A percentile compares a stretch with the other conserved stretches of the same genome.
Conservation (phyloP, 306 rosid species). For the Glycine soja region DNA sequence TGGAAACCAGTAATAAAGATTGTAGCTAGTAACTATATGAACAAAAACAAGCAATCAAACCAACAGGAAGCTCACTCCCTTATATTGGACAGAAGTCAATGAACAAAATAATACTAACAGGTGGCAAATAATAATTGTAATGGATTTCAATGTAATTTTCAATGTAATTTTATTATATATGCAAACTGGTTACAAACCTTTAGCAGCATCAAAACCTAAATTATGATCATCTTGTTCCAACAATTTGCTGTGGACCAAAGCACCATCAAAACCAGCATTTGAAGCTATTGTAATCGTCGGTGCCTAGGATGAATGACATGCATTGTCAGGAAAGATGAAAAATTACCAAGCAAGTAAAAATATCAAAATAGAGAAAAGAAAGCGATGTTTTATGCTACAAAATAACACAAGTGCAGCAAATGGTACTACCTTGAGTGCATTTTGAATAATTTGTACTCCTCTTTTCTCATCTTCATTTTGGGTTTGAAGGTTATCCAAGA, state of each 20-base stretch:
- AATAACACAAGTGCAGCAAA: conserved; percentile 25
- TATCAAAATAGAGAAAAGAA: conserved; percentile 26
- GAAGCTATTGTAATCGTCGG: conserved; percentile 75
- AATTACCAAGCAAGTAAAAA: conserved; percentile 28
- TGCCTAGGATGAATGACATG: conserved; percentile 59
- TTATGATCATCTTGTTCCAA: conserved; percentile 80
- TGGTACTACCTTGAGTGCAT: conserved; percentile 78
- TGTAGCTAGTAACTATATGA: not conserved
- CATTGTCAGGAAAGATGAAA: conserved; percentile 42
- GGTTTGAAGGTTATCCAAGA: conserved; percentile 70
- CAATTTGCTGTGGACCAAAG: conserved; percentile 78
- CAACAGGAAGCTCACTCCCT: conserved; percentile 16
- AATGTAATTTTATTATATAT: no score
- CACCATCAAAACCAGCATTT: conserved; percentile 91
- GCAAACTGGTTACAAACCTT: conserved; percentile 61
- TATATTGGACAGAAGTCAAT: not conserved
- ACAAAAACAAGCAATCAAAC: conserved; percentile 2
- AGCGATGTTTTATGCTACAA: not conserved
- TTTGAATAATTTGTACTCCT: conserved; percentile 86
- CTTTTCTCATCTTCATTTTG: conserved; percentile 82
- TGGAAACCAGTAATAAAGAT: not conserved
- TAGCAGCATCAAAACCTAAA: conserved; percentile 80
- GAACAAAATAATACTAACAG: not conserved
- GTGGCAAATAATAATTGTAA: not conserved
- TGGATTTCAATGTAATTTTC: conserved; percentile 15